Percentiles rank a stretch among this genome's conserved stretches.
Conservation (phyloP, 768 basidiomycete genomes). For the Sporobolomyces pararoseus region DNA sequence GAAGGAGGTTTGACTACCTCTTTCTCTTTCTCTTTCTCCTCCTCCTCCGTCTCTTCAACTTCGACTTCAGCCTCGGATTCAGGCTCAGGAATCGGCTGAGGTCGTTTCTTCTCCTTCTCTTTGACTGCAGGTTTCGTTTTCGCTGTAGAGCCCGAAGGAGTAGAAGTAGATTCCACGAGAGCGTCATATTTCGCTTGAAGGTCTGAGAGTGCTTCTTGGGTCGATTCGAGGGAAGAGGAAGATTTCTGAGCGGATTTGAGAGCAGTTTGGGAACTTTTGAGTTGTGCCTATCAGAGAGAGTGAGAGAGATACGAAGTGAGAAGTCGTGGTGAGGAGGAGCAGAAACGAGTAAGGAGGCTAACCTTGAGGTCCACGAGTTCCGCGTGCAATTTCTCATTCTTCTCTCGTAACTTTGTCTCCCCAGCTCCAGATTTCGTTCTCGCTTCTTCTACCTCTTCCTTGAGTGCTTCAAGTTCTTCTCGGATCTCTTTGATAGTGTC, state of each 20-base stretch:
- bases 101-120: constrained; percentile 6
- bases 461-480: constrained; percentile 8
- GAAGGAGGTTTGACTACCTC: constrained; percentile 7
- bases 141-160: constrained; percentile 6
- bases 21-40: not conserved
- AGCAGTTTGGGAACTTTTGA: constrained; percentile 20
- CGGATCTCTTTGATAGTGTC: not conserved
- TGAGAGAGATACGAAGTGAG: no score
- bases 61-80: constrained; percentile 7
- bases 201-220: constrained; percentile 4
- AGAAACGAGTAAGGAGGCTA: no score
- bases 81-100: not conserved
- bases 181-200: constrained; percentile 6
- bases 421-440: not conserved
- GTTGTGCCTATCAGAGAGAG: no score
- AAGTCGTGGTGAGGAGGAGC: no score
- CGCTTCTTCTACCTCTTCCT: constrained; percentile 3
- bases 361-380: constrained; percentile 41
- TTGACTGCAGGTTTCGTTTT: constrained; percentile 6
- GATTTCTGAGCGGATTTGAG: constrained; percentile 23
- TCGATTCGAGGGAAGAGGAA: not conserved
- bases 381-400: constrained; percentile 7
- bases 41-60: no score
- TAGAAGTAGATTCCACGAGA: not conserved
- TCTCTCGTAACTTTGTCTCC: constrained; percentile 23